Evolutionary conservation across 2,329 filamentous ascomycete species (phyloP).

Genomic region (Fusarium sp.): DNA sequence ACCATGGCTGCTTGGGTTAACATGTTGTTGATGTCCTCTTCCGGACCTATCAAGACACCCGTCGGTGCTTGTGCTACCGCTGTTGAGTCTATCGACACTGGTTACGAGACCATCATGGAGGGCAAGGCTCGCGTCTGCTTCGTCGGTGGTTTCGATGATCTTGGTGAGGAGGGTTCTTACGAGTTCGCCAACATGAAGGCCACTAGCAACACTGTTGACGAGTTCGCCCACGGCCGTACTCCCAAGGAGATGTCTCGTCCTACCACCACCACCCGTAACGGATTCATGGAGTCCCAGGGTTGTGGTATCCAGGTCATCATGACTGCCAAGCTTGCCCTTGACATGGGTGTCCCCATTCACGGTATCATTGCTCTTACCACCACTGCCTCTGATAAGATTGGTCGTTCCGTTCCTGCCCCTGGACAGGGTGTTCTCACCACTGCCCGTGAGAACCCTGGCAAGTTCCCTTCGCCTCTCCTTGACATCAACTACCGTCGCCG

Average conservation of each 20-base stretch:
- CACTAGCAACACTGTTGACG: slow-evolving; percentile 96
- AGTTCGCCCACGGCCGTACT: slow-evolving; percentile 94
- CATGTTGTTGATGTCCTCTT: slow-evolving; percentile 97
- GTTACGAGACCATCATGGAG: slow-evolving; percentile 97
- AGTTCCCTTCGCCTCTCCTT: slow-evolving; percentile 93
- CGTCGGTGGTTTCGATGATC: slow-evolving; percentile 98
- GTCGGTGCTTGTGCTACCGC: slow-evolving; percentile 97
- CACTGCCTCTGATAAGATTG: slow-evolving; percentile 99
- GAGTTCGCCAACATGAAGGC: slow-evolving; percentile 99
- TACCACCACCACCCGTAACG: slow-evolving; percentile 94
- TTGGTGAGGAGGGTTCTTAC: slow-evolving; percentile 98
- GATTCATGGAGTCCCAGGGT: slow-evolving; percentile 99
- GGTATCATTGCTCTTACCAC: slow-evolving; percentile 93
- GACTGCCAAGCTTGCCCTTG: slow-evolving; percentile 93
- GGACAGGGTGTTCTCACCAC: slow-evolving; percentile 97
- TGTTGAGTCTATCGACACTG: slow-evolving; percentile 96
- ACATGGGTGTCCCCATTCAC: slow-evolving; percentile 99
- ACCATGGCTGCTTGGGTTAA: slow-evolving; percentile 99
- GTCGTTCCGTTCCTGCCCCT: slow-evolving; percentile 94
- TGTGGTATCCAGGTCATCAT: slow-evolving; percentile 99
- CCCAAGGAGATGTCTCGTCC: slow-evolving; percentile 98
- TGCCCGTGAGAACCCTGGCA: slow-evolving; percentile 88
- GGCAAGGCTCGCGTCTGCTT: slow-evolving; percentile 98
- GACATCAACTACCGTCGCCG: slow-evolving; percentile 98
- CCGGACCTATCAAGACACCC: slow-evolving; percentile 97